Base-by-base conservation (phyloP, 305 asterid genomes). In the Withania somnifera region DNA sequence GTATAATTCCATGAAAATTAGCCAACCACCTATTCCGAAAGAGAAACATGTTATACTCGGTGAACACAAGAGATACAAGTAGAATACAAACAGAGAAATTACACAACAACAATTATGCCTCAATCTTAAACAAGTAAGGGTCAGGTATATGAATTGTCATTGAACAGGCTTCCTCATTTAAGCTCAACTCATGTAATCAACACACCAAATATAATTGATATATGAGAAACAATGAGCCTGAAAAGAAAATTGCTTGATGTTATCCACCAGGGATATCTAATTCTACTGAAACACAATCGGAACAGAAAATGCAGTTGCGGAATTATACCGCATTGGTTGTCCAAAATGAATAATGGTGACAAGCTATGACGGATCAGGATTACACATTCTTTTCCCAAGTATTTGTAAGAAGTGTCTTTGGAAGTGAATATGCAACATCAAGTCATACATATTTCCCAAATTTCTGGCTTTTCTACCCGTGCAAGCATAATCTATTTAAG, bases 1-100 rank as follows among this genome's bases (percentile, higher is more conserved):
- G 36, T 75, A 87, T 45, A 84, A 77, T 83, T 87, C 89, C 81
- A 84, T 63, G 50, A 82, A 34, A 57, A 84, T 82, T 40, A 87
- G 47, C 83, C 78, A 77, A 26, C 64, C 56, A 58, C 87, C 89
- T 87, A 60, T 28, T 79, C 54, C 57, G 47, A 19, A 80, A 20
- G 15, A 28, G 20, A 11, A 11, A 6, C 17, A 75, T 40, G 58
- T 58, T 24, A 79, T 34, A 51, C 19, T 52, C 50, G 15, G 32
- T 79, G 68, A 57, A 15, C 57, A 79, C 10, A 17, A 13, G 73
- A 58, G 40, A 38, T 78, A 58, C 17, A 79, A 14, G 75, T 14
- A 78, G 17, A 79, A 7, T 19, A 32, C 71, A 56, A 56, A 36
- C 20, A 54, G 28, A 14, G 64, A 17, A 26, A 56, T 34, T 77